phyloP scores from a whole-genome alignment of 148 eudicot genomes.

The Heliamphora exappendiculata region DNA sequence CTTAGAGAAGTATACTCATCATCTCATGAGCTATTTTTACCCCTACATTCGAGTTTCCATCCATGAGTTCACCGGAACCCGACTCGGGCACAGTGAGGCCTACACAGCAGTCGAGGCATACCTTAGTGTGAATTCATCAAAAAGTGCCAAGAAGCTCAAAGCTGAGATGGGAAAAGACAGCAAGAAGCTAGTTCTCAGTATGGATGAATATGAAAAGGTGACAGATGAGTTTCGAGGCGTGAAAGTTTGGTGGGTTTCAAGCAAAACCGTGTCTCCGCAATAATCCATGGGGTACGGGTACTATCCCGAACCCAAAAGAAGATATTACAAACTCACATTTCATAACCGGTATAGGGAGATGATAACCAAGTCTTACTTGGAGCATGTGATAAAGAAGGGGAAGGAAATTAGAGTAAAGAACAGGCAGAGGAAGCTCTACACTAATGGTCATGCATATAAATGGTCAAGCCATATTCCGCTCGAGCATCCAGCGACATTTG shows the following conservation, averaged over 20 bases:
- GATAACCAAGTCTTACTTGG: slow-evolving; percentile 29
- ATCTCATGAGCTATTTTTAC: slow-evolving; percentile 15
- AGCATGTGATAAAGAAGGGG: slow-evolving; percentile 39
- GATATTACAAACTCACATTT: slow-evolving; percentile 29
- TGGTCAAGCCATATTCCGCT: slow-evolving; percentile 28
- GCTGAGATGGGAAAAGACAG: slow-evolving; percentile 32
- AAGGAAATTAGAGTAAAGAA: slow-evolving; percentile 22
- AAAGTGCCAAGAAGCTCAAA: slow-evolving; percentile 31
- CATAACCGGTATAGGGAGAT: slow-evolving; percentile 31
- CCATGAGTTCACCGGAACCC: slow-evolving; percentile 25
- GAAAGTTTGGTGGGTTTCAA: slow-evolving; percentile 30
- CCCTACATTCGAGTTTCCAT: slow-evolving; percentile 37
- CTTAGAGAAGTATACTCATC: slow-evolving; percentile 16
- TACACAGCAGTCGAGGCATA: slow-evolving; percentile 35
- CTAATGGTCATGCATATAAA: slow-evolving; percentile 22
- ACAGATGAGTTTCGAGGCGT: slow-evolving; percentile 38
- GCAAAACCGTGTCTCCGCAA: neutral
- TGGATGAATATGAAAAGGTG: slow-evolving; percentile 47
- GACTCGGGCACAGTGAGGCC: slow-evolving; percentile 31
- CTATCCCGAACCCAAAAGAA: slow-evolving; percentile 22
- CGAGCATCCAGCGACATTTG: slow-evolving; percentile 54
- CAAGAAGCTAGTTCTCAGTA: slow-evolving; percentile 21
- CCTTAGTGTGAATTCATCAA: slow-evolving; percentile 26
- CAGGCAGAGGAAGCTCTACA: slow-evolving; percentile 40
- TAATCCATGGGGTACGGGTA: neutral